Conservation (phyloP, 352 stramenopile species). For the Globisporangium orthogonon region DNA sequence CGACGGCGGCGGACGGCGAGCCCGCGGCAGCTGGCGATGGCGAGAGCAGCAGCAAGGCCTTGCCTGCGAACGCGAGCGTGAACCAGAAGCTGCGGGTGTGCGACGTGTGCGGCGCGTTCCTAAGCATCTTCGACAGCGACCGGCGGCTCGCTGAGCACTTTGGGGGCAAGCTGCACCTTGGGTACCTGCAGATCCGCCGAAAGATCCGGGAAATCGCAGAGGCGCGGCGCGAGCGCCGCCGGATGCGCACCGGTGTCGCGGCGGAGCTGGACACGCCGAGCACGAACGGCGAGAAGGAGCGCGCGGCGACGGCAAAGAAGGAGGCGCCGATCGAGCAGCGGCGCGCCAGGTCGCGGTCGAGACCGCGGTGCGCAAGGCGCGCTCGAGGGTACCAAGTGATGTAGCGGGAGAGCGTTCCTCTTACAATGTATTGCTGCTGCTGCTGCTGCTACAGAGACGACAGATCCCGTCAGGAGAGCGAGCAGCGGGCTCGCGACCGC, state of each 20-base stretch:
- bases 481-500: conserved; percentile 10
- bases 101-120: conserved; percentile 87
- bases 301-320: conserved; percentile 1
- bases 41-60: background rate
- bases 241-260: conserved; percentile 7
- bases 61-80: conserved; percentile 16
- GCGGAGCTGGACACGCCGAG: conserved; percentile 3
- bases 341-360: conserved; percentile 18
- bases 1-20: background rate
- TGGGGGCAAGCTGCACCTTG: conserved; percentile 87
- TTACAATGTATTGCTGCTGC: no score
- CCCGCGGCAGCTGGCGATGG: background rate
- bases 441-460: conserved; percentile 2
- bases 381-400: background rate
- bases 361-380: conserved; percentile 6
- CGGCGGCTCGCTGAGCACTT: conserved; percentile 87
- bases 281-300: conserved; percentile 1
- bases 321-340: background rate
- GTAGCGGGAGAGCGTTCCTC: background rate
- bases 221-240: conserved; percentile 20
- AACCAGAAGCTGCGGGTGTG: conserved; percentile 88
- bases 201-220: conserved; percentile 76
- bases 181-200: conserved; percentile 84
- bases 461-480: conserved; percentile 3
- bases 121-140: conserved; percentile 91